Percentiles rank a stretch among this genome's conserved stretches.
Conservation (phyloP, 495 filamentous ascomycete species). For the Ascodesmis nigricans region DNA sequence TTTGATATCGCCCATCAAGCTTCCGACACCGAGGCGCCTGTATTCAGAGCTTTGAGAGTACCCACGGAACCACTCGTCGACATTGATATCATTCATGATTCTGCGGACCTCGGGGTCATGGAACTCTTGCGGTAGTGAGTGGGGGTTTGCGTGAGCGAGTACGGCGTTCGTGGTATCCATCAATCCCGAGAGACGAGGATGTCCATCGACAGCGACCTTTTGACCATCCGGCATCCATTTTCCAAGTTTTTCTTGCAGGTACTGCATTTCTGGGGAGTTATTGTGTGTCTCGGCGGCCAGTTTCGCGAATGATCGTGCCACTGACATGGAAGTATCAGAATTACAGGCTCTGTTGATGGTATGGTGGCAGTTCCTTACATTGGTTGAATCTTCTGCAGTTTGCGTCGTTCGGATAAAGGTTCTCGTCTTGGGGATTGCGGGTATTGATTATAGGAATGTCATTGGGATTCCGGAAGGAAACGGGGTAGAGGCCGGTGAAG, state of each 20-base stretch:
- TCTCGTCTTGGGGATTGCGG: slow-evolving; percentile 53
- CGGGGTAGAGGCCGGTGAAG: slow-evolving; percentile 78
- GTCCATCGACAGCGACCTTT: slow-evolving; percentile 57
- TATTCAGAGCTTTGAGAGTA: slow-evolving; percentile 71
- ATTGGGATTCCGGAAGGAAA: slow-evolving; percentile 28
- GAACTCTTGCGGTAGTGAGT: slow-evolving; percentile 59
- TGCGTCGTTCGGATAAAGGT: slow-evolving; percentile 72
- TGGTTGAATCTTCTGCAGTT: slow-evolving; percentile 70
- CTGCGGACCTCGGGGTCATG: slow-evolving; percentile 51
- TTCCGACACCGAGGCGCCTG: slow-evolving; percentile 65
- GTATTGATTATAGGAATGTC: slow-evolving; percentile 8
- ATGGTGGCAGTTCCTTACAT: too few species aligned
- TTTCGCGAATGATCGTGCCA: slow-evolving; percentile 61
- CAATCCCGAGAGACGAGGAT: slow-evolving; percentile 67
- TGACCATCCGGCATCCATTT: slow-evolving; percentile 59
- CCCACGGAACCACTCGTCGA: slow-evolving; percentile 86
- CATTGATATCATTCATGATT: slow-evolving; percentile 55
- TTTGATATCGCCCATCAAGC: slow-evolving; percentile 64
- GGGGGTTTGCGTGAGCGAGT: slow-evolving; percentile 60
- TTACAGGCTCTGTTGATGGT: too few species aligned
- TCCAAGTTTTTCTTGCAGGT: slow-evolving; percentile 49
- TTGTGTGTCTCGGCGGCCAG: slow-evolving; percentile 68
- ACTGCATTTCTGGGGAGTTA: slow-evolving; percentile 56
- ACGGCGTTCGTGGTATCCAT: slow-evolving; percentile 88
- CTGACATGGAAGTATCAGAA: too few species aligned